Evolutionary conservation across 306 rosid genomes (phyloP), one percentile per base, ranked within the genome.

Genomic region (Acacia acuminata): DNA sequence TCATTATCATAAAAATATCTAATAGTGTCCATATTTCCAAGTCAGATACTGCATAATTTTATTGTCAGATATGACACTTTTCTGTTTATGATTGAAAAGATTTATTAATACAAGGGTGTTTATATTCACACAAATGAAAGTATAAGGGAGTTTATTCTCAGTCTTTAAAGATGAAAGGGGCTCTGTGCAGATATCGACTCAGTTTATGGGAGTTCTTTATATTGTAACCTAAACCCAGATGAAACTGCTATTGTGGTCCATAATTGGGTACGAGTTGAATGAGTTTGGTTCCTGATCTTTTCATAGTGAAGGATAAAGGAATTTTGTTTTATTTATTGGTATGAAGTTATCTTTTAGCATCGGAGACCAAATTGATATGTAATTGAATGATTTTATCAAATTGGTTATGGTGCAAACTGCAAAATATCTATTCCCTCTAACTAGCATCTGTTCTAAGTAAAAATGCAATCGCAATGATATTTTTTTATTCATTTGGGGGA

Each of bases 381-480:
- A 8, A 8, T 65, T 38, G 22, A 7, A 68, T 36, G 27, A 38
- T 68, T 34, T 68, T 68, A 68, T 68, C 44, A 32, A 68, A 38
- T 36, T 36, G 47, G 73, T 68, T 68, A 17, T 34, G 27, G 27
- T 68, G 45, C 7, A 20, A 68, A 68, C 44, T 36, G 45, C 8
- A 20, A 68, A 38, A 68, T 38, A 38, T 68, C 3, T 38, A 3
- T 11, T 36, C 38, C 73, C 27, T 68, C 27, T 17, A 19, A 38
- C 19, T 38, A 19, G 48, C 48, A 65, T 27, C 60, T 58, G 40
- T n/a, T n/a, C 36, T 36, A 32, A 68, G 48, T 47, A 56, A 27
- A 51, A 45, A 34, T 77, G 71, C 63, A 30, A 80, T 77, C 24
- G 34, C 24, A 64, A 13, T 51, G 71, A 65, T 77, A 84, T 32